Base-by-base conservation (phyloP, 2,329 filamentous ascomycete genomes). In the Microsporum canis region DNA sequence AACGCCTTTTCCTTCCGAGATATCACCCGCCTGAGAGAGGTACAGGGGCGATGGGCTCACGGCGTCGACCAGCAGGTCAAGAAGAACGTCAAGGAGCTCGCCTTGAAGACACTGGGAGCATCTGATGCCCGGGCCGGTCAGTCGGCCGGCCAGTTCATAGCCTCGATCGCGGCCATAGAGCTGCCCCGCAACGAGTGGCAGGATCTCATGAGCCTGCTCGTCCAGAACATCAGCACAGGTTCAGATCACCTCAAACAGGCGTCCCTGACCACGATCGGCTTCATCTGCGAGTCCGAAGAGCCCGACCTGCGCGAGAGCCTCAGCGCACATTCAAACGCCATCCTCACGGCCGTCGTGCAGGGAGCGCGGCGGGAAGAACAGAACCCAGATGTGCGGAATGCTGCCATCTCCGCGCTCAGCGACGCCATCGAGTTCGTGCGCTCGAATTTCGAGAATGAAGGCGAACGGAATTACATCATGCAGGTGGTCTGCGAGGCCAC, bases 381-480 rank as follows among this genome's bases (percentile, higher is more conserved):
- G 60, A 97, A 95, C 79, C 76, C 79, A 67, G 92, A 99, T 72
- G 91, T 99, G 63, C 89, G 94, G 66, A 83, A 91, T 68, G 90
- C 94, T 59, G 94, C 94, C 71, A 94, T 99, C 72, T 89, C 89
- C 57, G 94, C 94, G 53, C 86, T 99, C 51, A 89, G 91, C 69
- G 94, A 99, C 76, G 96, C 92, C 43, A 86, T 97, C 63, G 94
- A 99, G 76, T 99, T 99, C 71, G 92, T 99, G 62, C 85, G 91
- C 66, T 95, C 90, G 78, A 99, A 99, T 79, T 99, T 99, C 77
- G 95, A 96, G 77, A 94, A 97, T 71, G 94, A 99, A 77, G 94
- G 92, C 70, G 94, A 99, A 82, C 87, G 94, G 68, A 99, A 99
- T 80, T 99, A 97, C 80, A 99, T 99, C 72, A 99, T 99, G 94